Evolutionary conservation across 163 green algal species (phyloP), one percentile per base, ranked within the genome.

Genomic region (Coccomyxa subellipsoidea): DNA sequence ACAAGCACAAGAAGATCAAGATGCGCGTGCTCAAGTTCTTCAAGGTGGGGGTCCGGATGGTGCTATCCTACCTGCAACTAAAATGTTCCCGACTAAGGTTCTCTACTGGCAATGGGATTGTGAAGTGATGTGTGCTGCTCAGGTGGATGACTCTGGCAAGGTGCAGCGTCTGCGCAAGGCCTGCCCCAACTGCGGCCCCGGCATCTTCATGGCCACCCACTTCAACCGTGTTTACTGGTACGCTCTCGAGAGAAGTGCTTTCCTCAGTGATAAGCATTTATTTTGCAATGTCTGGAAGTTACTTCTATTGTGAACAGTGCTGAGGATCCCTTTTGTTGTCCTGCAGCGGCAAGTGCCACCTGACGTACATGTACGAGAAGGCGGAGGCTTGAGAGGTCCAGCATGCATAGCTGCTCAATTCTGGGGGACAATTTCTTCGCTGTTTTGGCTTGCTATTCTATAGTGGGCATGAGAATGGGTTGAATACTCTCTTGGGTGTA

Each of bases 1-100:
- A 99, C 95, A 98, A 98, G 95, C 96, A 99, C 94, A 98, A 98
- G 92, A 98, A 99, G 94, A 94, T 98, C 81, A 98, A 99, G 93
- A 92, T 99, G 38, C 82, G 93, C 66, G 92, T 98, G 81, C 93
- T 99, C 75, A 98, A 98, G 93, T 98, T 96, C 89, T 99, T 99
- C 95, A 99, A 99, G 95, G 94, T 94, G 35, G 54, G 54, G 25
- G 69, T 76, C 69, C 9, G 69, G 25, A 12, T 76, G 29, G 69
- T 18, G 25, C 69, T 38, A 0, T 35, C n/a, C n/a, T n/a, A n/a
- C n/a, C n/a, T n/a, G n/a, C n/a, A n/a, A n/a, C n/a, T n/a, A n/a
- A n/a, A n/a, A n/a, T n/a, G n/a, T n/a, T n/a, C n/a, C n/a, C n/a
- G n/a, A n/a, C n/a, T n/a, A n/a, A n/a, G n/a, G n/a, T n/a, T n/a